Percentiles rank a stretch among this genome's conserved stretches.
Evolutionary conservation across 768 basidiomycete genomes (phyloP).

Genomic region (Lyophyllum atratum): DNA sequence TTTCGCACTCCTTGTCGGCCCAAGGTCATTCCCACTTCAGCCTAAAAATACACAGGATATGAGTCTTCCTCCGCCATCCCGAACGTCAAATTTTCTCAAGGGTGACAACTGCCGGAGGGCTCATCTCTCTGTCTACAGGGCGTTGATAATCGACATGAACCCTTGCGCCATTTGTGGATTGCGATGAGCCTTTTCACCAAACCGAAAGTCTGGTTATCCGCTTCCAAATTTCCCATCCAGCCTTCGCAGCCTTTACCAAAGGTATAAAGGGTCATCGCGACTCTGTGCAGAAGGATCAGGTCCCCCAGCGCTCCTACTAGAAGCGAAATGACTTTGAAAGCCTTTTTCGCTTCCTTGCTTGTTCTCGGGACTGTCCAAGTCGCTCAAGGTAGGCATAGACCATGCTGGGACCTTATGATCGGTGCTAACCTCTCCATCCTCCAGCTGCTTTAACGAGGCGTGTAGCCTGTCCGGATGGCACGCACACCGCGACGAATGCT

Average conservation of each 20-base stretch:
- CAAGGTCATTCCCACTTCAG: neutral
- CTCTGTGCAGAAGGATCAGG: neutral
- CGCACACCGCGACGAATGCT: slow-evolving; percentile 27
- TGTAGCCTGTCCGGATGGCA: slow-evolving; percentile 27
- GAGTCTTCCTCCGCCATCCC: neutral
- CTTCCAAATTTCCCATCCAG: neutral
- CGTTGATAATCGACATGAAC: neutral
- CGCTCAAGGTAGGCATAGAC: neutral
- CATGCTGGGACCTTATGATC: neutral
- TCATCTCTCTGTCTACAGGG: neutral
- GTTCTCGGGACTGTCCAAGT: neutral
- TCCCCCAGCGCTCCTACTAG: neutral
- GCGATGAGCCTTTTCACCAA: neutral
- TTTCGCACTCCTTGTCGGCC: neutral
- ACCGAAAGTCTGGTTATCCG: neutral
- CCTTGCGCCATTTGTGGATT: neutral
- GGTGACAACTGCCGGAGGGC: neutral
- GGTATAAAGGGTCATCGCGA: slow-evolving; percentile 1
- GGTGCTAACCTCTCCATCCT: neutral
- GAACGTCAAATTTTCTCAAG: neutral
- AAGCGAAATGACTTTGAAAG: neutral
- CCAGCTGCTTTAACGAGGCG: slow-evolving; percentile 18
- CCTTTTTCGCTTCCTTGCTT: slow-evolving; percentile 1
- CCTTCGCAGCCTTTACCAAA: neutral
- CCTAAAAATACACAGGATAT: neutral